Evolutionary conservation across 192 early-diverging fungal species (phyloP).

Genomic region (Linnemannia schmuckeri): DNA sequence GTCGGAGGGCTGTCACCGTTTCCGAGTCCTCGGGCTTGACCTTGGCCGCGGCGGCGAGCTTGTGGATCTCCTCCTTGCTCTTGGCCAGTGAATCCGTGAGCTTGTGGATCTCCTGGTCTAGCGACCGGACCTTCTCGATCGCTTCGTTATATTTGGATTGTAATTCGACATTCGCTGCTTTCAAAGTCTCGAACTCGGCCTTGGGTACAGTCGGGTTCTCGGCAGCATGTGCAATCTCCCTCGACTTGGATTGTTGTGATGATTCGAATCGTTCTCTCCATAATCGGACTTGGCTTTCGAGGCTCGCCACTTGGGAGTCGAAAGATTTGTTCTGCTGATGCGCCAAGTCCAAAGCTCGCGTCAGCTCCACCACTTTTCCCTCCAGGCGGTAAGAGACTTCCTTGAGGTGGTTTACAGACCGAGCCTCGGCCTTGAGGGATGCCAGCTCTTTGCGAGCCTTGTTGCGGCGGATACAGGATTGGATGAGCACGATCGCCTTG

Average conservation of each 20-base stretch:
- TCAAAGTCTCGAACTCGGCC: slow-evolving; percentile 68
- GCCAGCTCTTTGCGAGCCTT: slow-evolving; percentile 78
- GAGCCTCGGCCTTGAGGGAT: slow-evolving; percentile 83
- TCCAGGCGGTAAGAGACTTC: slow-evolving; percentile 95
- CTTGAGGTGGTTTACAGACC: slow-evolving; percentile 93
- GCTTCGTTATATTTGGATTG: slow-evolving; percentile 73
- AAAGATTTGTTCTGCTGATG: slow-evolving; percentile 78
- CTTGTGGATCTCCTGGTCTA: slow-evolving; percentile 74
- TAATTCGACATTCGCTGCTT: slow-evolving; percentile 68
- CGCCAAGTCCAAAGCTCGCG: slow-evolving; percentile 76
- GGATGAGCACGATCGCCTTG: slow-evolving; percentile 77
- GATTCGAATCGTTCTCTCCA: slow-evolving; percentile 82
- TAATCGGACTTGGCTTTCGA: slow-evolving; percentile 73
- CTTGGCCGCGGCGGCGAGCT: slow-evolving; percentile 64
- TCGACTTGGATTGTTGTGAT: slow-evolving; percentile 60
- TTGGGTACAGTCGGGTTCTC: slow-evolving; percentile 73
- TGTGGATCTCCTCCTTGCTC: slow-evolving; percentile 76
- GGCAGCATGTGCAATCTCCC: slow-evolving; percentile 67
- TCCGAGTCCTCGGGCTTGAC: slow-evolving; percentile 73
- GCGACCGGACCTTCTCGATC: slow-evolving; percentile 67
- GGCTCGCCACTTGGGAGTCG: slow-evolving; percentile 66
- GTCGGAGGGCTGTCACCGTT: slow-evolving; percentile 72
- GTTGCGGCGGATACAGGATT: slow-evolving; percentile 85
- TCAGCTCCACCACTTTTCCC: slow-evolving; percentile 96
- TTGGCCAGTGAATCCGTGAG: slow-evolving; percentile 66